These are phyloP conservation scores for Carex pumila DNA, from an alignment of 176 grass and related monocot genomes.

Conservation along the genomic window DNA sequence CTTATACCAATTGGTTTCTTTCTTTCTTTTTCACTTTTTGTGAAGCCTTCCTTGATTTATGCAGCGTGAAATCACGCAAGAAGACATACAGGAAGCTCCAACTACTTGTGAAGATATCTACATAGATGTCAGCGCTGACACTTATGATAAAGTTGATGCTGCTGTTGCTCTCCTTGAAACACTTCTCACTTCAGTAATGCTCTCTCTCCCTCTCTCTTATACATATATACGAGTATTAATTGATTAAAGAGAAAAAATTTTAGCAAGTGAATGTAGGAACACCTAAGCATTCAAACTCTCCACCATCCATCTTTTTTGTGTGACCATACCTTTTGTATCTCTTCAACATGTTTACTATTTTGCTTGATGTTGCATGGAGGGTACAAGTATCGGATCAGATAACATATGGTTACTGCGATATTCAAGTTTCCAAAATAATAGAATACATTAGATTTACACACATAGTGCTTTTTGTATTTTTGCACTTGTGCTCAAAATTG, in stretches of 20 bases:
- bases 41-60: conserved; percentile 12
- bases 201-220: background rate
- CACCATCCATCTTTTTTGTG: background rate
- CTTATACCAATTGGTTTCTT: background rate
- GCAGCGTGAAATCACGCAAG: conserved; percentile 60
- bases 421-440: background rate
- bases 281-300: background rate
- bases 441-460: background rate
- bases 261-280: background rate
- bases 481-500: no score
- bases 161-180: conserved; percentile 73
- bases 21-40: background rate
- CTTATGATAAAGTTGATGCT: conserved; percentile 88
- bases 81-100: conserved; percentile 53
- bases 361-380: background rate
- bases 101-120: conserved; percentile 69
- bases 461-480: no score
- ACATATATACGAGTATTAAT: background rate
- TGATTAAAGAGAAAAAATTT: background rate
- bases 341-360: background rate
- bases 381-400: background rate
- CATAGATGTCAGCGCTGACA: conserved; percentile 66
- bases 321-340: background rate
- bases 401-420: background rate
- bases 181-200: conserved; percentile 64